A percentile compares a stretch with the other conserved stretches of the same genome.
Evolutionary conservation across 1,284 basidiomycete genomes (phyloP).

Genomic region (Coniferiporia weirii): DNA sequence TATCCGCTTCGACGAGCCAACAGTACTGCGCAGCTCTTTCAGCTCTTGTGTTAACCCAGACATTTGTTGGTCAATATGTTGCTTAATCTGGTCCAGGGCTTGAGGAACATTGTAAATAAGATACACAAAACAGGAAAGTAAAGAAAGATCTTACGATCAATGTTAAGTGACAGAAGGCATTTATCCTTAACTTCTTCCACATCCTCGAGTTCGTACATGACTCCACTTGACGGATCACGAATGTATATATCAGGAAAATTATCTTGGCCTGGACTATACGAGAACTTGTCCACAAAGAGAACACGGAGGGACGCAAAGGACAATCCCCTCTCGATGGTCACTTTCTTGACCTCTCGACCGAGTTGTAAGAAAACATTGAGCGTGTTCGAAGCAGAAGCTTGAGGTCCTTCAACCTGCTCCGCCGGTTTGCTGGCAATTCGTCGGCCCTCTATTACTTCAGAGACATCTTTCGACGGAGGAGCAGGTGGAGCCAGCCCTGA

Average conservation of each 20-base stretch:
- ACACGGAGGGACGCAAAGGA: conserved; percentile 74
- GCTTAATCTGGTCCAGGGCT: conserved; percentile 98
- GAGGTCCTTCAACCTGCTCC: conserved; percentile 11
- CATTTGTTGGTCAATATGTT: conserved; percentile 92
- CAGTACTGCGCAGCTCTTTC: conserved; percentile 78
- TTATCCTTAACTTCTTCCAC: conserved; percentile 90
- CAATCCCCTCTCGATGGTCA: conserved; percentile 62
- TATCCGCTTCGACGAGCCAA: conserved; percentile 44
- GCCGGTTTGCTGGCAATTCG: conserved; percentile 6
- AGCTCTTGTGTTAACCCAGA: conserved; percentile 84
- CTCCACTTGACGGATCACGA: conserved; percentile 84
- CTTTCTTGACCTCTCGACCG: conserved; percentile 90
- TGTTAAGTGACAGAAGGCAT: conserved; percentile 86
- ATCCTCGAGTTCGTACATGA: conserved; percentile 95
- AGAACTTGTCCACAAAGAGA: conserved; percentile 93
- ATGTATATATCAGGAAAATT: conserved; percentile 97
- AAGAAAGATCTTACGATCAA: conserved; percentile 74
- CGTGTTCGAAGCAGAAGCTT: conserved; percentile 31
- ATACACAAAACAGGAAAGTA: conserved; percentile 3
- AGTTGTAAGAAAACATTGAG: conserved; percentile 84
- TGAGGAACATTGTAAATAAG: conserved; percentile 15
- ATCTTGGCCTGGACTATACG: conserved; percentile 88
- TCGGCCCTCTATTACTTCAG: conserved; percentile 8
- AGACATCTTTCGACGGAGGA: conserved; percentile 23
- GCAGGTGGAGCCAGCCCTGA: conserved; percentile 30